These are phyloP conservation scores for Sutorius eximius DNA, from an alignment of 1,284 basidiomycete genomes.

Conservation along the genomic window DNA sequence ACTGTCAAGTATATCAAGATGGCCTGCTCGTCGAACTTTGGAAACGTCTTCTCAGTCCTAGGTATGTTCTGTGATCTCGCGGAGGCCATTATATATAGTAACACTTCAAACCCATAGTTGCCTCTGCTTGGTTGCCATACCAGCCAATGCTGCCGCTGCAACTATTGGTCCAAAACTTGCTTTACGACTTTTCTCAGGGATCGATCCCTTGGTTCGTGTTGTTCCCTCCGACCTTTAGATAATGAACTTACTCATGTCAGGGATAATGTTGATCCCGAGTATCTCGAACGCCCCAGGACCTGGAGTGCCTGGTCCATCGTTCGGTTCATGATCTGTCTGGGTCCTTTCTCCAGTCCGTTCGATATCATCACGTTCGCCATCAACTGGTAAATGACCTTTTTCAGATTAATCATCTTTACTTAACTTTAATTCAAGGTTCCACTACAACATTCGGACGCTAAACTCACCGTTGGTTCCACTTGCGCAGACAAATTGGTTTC, in stretches of 20 bases:
- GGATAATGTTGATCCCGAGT: constrained; percentile 36
- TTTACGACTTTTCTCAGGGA: constrained; percentile 35
- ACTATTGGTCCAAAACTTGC: constrained; percentile 29
- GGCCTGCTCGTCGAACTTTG: constrained; percentile 36
- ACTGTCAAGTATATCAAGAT: constrained; percentile 36
- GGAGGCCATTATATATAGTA: background rate
- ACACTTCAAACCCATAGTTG: constrained; percentile 21
- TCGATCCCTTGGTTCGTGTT: constrained; percentile 32
- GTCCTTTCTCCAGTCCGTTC: constrained; percentile 35
- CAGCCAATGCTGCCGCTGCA: constrained; percentile 35
- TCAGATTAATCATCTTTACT: background rate
- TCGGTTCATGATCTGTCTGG: constrained; percentile 34
- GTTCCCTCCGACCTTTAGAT: background rate
- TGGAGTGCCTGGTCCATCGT: constrained; percentile 35
- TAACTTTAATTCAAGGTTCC: constrained; percentile 25
- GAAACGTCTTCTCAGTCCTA: constrained; percentile 35
- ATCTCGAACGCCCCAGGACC: constrained; percentile 30
- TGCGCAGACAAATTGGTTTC: constrained; percentile 35
- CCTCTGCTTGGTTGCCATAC: constrained; percentile 35
- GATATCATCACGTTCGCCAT: constrained; percentile 32
- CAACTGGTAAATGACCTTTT: constrained; percentile 23
- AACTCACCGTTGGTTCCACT: constrained; percentile 32
- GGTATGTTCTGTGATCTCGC: constrained; percentile 21
- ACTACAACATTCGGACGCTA: constrained; percentile 30
- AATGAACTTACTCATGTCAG: constrained; percentile 13